Base-by-base conservation (phyloP, 805 yeast genomes). In the Candida boleticola region DNA sequence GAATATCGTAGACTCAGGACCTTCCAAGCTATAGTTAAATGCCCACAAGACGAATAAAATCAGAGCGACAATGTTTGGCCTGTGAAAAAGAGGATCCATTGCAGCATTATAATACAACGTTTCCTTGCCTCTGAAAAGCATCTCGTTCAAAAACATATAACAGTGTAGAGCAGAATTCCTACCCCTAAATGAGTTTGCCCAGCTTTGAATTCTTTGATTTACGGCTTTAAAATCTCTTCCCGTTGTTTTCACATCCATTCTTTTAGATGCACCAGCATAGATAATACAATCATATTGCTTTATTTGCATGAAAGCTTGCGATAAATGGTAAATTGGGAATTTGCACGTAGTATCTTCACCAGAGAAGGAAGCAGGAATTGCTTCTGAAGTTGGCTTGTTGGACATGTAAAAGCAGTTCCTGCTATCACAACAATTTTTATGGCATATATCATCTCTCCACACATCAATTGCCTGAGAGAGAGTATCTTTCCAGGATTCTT, bases 81-180 rank as follows among this genome's bases (percentile, higher is more conserved):
- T 45, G 40, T 55, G 61, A 29, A 54, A 42, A 30, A 72, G 50
- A 3, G 79, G 73, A 52, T 81, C 85, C 3, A 69, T 56, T 44
- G 76, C 76, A 0, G 80, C 75, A 37, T 74, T 69, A 56, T 78
- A 79, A 16, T 63, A 61, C 10, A 64, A 63, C 31, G 73, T 76
- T 32, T 60, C 65, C 19, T 74, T 80, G 49, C 71, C 73, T n/a
- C 79, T 82, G 9, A 71, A 66, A 35, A 83, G 55, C 76, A 79
- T 77, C 53, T 83, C 88, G 63, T 77, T 78, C 21, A 84, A 52
- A 42, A 81, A 68, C 48, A 80, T 63, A 46, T 79, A 79, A 17
- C 85, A 82, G 54, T 84, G 85, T 30, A 82, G 66, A 6, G 77
- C 76, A 20, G 81, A 68, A 9, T 77, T 61, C 44, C 74, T 70